Conservation (phyloP, 352 stramenopile species). For the Elongisporangium anandrum region DNA sequence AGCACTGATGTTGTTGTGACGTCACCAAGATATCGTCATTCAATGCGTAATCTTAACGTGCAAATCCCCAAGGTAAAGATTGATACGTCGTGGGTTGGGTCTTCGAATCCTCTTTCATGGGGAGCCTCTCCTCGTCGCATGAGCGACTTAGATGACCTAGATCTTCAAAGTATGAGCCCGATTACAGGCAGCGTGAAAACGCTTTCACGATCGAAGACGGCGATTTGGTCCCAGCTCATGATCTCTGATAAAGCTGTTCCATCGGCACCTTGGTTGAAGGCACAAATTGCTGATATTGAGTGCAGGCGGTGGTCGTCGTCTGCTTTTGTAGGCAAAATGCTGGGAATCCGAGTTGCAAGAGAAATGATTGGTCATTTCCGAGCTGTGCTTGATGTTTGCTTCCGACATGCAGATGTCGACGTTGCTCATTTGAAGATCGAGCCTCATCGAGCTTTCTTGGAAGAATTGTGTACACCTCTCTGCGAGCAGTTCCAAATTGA, state of each 20-base stretch:
- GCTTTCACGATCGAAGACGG: conserved; percentile 35
- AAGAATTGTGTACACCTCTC: conserved; percentile 68
- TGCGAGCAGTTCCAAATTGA: conserved; percentile 80
- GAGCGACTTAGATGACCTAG: conserved; percentile 46
- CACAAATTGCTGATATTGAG: conserved; percentile 84
- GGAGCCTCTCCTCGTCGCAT: conserved; percentile 45
- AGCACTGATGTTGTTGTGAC: not conserved
- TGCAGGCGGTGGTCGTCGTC: conserved; percentile 82
- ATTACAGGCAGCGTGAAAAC: conserved; percentile 15
- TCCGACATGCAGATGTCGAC: conserved; percentile 21
- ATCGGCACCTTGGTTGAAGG: conserved; percentile 60
- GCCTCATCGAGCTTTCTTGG: conserved; percentile 58
- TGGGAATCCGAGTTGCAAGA: conserved; percentile 74
- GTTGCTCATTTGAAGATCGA: conserved; percentile 17
- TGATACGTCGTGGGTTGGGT: conserved; percentile 16
- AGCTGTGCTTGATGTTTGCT: conserved; percentile 48
- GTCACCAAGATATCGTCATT: not conserved
- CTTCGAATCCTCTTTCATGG: conserved; percentile 15
- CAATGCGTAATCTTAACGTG: not conserved
- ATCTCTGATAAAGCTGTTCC: conserved; percentile 29
- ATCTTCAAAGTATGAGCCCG: conserved; percentile 9
- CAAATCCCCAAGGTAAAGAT: conserved; percentile 14
- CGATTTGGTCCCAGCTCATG: conserved; percentile 36
- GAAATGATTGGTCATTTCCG: conserved; percentile 86
- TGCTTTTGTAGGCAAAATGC: conserved; percentile 85